phyloP scores from a whole-genome alignment of 768 basidiomycete species.

The Wakefieldia striispora region DNA sequence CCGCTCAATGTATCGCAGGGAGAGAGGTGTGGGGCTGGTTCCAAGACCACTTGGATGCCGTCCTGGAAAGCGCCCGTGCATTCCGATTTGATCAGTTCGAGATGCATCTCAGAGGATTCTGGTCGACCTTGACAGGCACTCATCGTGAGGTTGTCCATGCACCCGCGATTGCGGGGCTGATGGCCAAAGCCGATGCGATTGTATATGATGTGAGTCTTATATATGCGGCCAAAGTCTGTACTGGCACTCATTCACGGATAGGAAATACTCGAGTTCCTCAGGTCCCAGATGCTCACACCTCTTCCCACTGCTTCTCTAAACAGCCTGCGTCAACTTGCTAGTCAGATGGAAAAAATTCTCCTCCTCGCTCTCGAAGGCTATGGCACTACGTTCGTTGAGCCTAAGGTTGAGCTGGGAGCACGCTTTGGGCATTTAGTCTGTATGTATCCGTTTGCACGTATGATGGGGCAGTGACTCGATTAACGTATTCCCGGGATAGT shows the following conservation, averaged over 20 bases:
- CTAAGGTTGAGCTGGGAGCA: slow-evolving; percentile 87
- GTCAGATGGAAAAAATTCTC: slow-evolving; percentile 90
- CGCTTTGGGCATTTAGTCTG: slow-evolving; percentile 89
- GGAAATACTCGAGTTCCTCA: slow-evolving; percentile 86
- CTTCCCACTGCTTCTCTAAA: slow-evolving; percentile 65
- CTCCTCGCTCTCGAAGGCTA: slow-evolving; percentile 78
- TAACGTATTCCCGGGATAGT: slow-evolving; percentile 43
- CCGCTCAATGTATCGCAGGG: slow-evolving; percentile 74
- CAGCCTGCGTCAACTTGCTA: slow-evolving; percentile 75
- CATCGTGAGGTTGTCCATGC: slow-evolving; percentile 90
- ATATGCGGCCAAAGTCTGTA: not conserved
- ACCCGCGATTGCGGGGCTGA: slow-evolving; percentile 81
- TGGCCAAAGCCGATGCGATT: slow-evolving; percentile 88
- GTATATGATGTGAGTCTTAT: slow-evolving; percentile 78
- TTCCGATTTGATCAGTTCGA: slow-evolving; percentile 91
- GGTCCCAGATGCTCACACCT: slow-evolving; percentile 80
- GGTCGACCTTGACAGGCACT: slow-evolving; percentile 68
- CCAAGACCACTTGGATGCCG: slow-evolving; percentile 82
- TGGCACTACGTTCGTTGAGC: slow-evolving; percentile 86
- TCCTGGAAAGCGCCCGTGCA: slow-evolving; percentile 72
- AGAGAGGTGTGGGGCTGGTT: slow-evolving; percentile 92
- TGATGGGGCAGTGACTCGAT: not conserved
- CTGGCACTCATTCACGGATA: slow-evolving; percentile 33
- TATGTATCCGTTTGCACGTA: slow-evolving; percentile 41
- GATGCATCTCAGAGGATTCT: slow-evolving; percentile 81